Evolutionary conservation across 2,329 filamentous ascomycete genomes (phyloP).

Genomic region (Colletotrichum musicola): DNA sequence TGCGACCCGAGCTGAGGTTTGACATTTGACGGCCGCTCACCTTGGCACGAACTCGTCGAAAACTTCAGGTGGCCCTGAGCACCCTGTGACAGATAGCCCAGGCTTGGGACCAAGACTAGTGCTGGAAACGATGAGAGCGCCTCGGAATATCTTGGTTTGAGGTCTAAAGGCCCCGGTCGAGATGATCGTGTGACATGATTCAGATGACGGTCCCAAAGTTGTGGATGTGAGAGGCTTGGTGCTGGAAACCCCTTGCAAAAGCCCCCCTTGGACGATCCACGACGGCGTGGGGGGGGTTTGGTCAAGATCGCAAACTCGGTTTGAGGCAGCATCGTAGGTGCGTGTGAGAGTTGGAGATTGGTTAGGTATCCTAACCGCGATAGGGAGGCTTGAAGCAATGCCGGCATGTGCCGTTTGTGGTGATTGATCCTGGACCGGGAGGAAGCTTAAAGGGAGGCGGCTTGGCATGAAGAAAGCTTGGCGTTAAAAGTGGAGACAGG

Average conservation of each 20-base stretch:
- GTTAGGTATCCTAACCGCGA: neutral
- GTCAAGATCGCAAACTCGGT: conserved; percentile 22
- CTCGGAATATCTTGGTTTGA: neutral
- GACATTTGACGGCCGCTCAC: conserved; percentile 14
- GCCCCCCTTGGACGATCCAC: conserved; percentile 11
- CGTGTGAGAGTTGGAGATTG: neutral
- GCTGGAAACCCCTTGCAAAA: conserved; percentile 2
- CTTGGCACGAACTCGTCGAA: neutral
- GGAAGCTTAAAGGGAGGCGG: conserved; percentile 18
- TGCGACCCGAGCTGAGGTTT: conserved; percentile 21
- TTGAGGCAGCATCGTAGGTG: conserved; percentile 6
- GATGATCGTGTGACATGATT: conserved; percentile 16
- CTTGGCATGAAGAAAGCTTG: conserved; percentile 33
- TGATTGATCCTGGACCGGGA: conserved; percentile 6
- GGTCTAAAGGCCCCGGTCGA: neutral
- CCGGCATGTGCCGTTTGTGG: conserved; percentile 12
- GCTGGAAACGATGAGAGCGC: neutral
- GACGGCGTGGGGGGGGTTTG: neutral
- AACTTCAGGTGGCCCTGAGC: neutral
- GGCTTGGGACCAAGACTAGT: conserved; percentile 8
- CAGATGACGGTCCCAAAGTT: conserved; percentile 2
- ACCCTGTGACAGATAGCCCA: conserved; percentile 1
- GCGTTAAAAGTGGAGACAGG: conserved; percentile 11
- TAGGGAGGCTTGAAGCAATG: neutral
- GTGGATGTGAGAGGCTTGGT: neutral